These are phyloP conservation scores for Leccinum sublutescens DNA, from an alignment of 768 basidiomycete genomes.

Conservation along the genomic window DNA sequence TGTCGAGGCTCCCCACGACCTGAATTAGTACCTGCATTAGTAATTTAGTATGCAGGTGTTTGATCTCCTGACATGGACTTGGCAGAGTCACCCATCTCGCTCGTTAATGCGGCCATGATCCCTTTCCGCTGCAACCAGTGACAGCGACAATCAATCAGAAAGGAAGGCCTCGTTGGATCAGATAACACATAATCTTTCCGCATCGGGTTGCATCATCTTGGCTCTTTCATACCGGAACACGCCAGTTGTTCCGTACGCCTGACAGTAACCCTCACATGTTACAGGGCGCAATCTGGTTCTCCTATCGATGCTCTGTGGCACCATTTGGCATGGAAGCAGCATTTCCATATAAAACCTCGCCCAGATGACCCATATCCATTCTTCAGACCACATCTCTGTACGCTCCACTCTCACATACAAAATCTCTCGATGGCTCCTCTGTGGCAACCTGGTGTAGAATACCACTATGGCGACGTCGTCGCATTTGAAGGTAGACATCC, in stretches of 20 bases:
- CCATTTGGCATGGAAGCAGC: slow-evolving; percentile 2
- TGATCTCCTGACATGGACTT: neutral
- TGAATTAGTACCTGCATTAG: no score
- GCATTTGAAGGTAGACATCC: slow-evolving; percentile 48
- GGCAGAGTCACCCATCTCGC: neutral
- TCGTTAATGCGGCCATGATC: neutral
- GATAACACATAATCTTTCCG: slow-evolving; percentile 21
- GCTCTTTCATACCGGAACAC: neutral
- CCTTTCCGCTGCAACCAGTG: neutral
- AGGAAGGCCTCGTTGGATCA: slow-evolving; percentile 19
- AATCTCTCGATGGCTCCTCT: slow-evolving; percentile 36
- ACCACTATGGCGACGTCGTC: slow-evolving; percentile 54
- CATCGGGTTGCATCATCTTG: slow-evolving; percentile 10
- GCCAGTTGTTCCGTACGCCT: neutral
- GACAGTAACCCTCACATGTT: neutral
- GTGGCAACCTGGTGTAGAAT: slow-evolving; percentile 67
- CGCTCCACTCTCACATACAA: slow-evolving; percentile 2
- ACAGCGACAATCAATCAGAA: neutral
- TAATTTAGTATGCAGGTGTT: no score
- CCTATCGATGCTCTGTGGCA: slow-evolving; percentile 10
- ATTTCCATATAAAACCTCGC: slow-evolving; percentile 22
- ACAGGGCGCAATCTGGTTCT: neutral
- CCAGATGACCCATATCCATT: neutral
- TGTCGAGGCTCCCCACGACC: no score
- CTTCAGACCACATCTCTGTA: slow-evolving; percentile 6